Percentiles rank a stretch among this genome's conserved stretches.
Evolutionary conservation across 169 alveolate genomes (phyloP).

Genomic region (Neospora caninum): DNA sequence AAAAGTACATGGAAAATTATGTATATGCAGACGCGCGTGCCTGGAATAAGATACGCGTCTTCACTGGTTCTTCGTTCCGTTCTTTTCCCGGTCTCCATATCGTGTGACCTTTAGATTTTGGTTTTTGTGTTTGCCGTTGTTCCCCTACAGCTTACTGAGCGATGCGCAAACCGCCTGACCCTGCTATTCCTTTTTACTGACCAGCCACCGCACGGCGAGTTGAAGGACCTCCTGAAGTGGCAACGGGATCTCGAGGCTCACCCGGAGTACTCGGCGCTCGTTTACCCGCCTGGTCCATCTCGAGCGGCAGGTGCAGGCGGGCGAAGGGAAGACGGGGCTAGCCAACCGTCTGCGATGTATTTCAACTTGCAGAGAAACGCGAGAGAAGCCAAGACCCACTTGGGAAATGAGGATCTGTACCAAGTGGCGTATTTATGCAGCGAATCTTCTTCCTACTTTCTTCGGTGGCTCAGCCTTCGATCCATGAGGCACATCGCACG

Average conservation of each 20-base stretch:
- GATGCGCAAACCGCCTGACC: conserved; percentile 51
- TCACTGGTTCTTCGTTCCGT: too few relatives aligned
- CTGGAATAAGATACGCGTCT: too few relatives aligned
- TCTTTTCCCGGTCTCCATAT: too few relatives aligned
- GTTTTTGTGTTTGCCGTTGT: background rate
- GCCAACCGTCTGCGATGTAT: background rate
- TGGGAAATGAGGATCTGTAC: background rate
- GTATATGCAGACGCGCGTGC: too few relatives aligned
- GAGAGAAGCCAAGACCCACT: background rate
- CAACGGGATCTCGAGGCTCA: conserved; percentile 55
- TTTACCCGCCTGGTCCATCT: conserved; percentile 19
- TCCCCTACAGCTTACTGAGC: conserved; percentile 59
- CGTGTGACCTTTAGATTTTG: too few relatives aligned
- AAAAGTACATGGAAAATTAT: too few relatives aligned
- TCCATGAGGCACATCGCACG: conserved; percentile 18
- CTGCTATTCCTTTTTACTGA: conserved; percentile 53
- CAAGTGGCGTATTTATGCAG: conserved; percentile 26
- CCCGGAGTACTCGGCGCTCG: conserved; percentile 35
- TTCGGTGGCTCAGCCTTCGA: conserved; percentile 11
- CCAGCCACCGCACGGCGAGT: conserved; percentile 52
- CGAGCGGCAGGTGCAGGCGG: background rate
- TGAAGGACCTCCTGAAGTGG: conserved; percentile 53
- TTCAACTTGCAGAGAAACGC: background rate
- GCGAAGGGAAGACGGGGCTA: too few relatives aligned
- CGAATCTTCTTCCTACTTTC: background rate